phyloP scores from a whole-genome alignment of 2,329 filamentous ascomycete species.

The Colletotrichum zoysiae region DNA sequence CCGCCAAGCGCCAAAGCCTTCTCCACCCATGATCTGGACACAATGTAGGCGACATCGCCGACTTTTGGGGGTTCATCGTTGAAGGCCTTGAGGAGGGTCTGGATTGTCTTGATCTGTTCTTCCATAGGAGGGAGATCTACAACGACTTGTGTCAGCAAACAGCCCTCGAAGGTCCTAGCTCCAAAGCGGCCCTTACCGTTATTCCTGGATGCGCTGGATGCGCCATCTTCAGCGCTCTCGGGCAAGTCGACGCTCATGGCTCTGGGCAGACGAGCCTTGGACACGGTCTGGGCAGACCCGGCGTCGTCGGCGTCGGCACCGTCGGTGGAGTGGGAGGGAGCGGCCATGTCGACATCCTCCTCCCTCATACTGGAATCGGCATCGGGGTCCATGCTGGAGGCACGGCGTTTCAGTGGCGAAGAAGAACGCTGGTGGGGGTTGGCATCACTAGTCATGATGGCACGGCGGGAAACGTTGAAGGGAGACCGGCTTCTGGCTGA shows the following conservation, averaged over 20 bases:
- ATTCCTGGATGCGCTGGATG: slow-evolving; percentile 12
- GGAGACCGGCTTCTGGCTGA: slow-evolving; percentile 65
- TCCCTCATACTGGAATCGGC: slow-evolving; percentile 50
- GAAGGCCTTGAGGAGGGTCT: slow-evolving; percentile 68
- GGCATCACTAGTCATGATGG: slow-evolving; percentile 71
- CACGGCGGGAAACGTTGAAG: slow-evolving; percentile 63
- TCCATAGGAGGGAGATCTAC: slow-evolving; percentile 54
- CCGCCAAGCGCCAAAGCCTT: slow-evolving; percentile 76
- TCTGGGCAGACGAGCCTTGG: slow-evolving; percentile 47
- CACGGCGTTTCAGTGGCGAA: slow-evolving; percentile 73
- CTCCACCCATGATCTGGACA: slow-evolving; percentile 84
- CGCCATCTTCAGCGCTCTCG: slow-evolving; percentile 44
- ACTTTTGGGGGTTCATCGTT: slow-evolving; percentile 70
- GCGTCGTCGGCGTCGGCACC: slow-evolving; percentile 19
- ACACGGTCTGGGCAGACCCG: slow-evolving; percentile 19
- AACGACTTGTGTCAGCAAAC: slow-evolving; percentile 8
- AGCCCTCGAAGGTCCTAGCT: background rate
- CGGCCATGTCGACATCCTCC: slow-evolving; percentile 37
- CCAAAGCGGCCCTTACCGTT: slow-evolving; percentile 21
- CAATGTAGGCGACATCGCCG: slow-evolving; percentile 80
- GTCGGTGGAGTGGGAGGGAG: slow-evolving; percentile 8
- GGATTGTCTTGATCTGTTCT: slow-evolving; percentile 80
- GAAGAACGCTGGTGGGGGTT: slow-evolving; percentile 71
- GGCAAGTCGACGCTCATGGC: slow-evolving; percentile 58
- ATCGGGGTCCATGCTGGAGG: slow-evolving; percentile 71